Evolutionary conservation across 2,329 filamentous ascomycete species (phyloP).

Genomic region (Fusarium euwallaceae): DNA sequence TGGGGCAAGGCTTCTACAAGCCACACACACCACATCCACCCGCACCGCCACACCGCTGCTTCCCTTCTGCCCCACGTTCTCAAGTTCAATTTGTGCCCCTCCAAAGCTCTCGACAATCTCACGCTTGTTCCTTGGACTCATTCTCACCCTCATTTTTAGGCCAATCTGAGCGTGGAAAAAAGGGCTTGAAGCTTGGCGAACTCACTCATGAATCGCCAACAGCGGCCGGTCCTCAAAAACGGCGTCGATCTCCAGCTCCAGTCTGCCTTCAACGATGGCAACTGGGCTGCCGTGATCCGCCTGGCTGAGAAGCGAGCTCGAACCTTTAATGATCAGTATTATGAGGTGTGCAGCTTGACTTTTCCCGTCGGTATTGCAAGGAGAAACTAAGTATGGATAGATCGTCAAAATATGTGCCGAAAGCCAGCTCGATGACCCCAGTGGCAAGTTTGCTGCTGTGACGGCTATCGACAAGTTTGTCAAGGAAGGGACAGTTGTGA

Average conservation of each 20-base stretch:
- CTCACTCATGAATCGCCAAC: conserved; percentile 53
- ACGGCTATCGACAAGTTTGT: conserved; percentile 61
- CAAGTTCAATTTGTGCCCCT: conserved; percentile 39
- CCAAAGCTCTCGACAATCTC: conserved; percentile 36
- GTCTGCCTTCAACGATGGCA: conserved; percentile 66
- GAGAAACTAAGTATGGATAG: conserved; percentile 45
- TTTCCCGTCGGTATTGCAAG: neutral
- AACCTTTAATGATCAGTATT: conserved; percentile 67
- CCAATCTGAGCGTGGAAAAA: conserved; percentile 21
- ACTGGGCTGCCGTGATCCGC: conserved; percentile 65
- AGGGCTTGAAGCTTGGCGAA: conserved; percentile 14
- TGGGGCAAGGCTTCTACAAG: conserved; percentile 26
- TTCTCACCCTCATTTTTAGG: conserved; percentile 24
- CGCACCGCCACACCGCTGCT: conserved; percentile 19
- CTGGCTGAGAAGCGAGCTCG: conserved; percentile 66
- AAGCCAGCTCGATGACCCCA: conserved; percentile 64
- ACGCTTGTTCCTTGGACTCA: conserved; percentile 21
- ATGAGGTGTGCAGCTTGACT: conserved; percentile 58
- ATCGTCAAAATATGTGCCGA: conserved; percentile 64
- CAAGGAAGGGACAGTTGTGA: conserved; percentile 60
- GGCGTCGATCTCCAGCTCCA: conserved; percentile 68
- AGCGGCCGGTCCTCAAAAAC: conserved; percentile 58
- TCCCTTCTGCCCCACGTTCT: conserved; percentile 28
- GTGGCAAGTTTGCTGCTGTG: conserved; percentile 60
- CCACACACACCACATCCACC: conserved; percentile 12